These are phyloP conservation scores for Alternaria brassicicola DNA, from an alignment of 2,329 filamentous ascomycete genomes.

Conservation along the genomic window DNA sequence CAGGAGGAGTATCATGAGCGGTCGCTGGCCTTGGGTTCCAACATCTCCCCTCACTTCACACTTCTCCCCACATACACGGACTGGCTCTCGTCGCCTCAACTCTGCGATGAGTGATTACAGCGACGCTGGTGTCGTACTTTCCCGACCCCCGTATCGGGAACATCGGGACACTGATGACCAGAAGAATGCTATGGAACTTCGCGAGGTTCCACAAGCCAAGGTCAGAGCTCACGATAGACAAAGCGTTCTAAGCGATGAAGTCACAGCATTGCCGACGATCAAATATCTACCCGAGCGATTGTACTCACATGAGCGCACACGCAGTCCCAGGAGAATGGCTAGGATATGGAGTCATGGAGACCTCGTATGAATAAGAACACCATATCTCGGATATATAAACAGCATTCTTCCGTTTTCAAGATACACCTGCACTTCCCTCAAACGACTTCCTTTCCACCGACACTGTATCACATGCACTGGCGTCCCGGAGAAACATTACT, in stretches of 20 bases:
- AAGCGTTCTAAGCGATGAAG: neutral
- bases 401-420: neutral
- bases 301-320: neutral
- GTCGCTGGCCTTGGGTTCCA: slow-evolving; percentile 12
- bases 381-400: neutral
- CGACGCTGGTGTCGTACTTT: slow-evolving; percentile 9
- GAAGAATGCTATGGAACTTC: slow-evolving; percentile 2
- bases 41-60: neutral
- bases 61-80: slow-evolving; percentile 8
- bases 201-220: neutral
- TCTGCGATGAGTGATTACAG: slow-evolving; percentile 21
- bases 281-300: slow-evolving; percentile 24
- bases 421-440: neutral
- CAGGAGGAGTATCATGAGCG: slow-evolving; percentile 13
- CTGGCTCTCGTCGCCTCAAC: slow-evolving; percentile 5
- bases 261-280: slow-evolving; percentile 25
- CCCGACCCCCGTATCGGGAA: slow-evolving; percentile 12
- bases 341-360: neutral
- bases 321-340: neutral
- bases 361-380: neutral
- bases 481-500: neutral
- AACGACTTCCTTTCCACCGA: neutral
- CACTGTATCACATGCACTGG: neutral
- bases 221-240: neutral
- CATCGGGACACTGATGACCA: too few relatives aligned